A percentile compares a stretch with the other conserved stretches of the same genome.
These are phyloP conservation scores for Petrea volubilis DNA, from an alignment of 257 asterid species.

Conservation along the genomic window DNA sequence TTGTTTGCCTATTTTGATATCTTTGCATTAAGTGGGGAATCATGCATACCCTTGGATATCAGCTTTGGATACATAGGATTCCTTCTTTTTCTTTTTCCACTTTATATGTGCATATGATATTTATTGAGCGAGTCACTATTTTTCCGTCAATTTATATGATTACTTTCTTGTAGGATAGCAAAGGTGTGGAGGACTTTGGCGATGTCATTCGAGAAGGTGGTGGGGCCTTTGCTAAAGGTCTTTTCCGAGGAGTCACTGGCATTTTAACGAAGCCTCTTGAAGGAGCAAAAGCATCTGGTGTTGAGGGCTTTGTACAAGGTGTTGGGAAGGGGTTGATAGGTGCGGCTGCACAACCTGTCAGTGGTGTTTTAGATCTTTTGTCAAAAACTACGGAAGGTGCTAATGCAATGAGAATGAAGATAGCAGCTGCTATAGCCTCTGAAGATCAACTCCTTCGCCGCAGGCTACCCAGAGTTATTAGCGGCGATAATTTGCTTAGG, in stretches of 20 bases:
- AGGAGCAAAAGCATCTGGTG: constrained; percentile 99
- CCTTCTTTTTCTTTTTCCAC: neutral
- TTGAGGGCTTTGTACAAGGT: constrained; percentile 99
- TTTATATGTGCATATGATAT: constrained; percentile 1
- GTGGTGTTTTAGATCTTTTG: constrained; percentile 94
- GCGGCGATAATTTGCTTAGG: constrained; percentile 92
- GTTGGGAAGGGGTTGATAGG: constrained; percentile 97
- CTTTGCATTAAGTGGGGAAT: neutral
- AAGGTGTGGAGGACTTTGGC: constrained; percentile 96
- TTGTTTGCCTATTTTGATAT: neutral
- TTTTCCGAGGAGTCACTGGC: constrained; percentile 96
- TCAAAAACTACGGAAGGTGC: constrained; percentile 99
- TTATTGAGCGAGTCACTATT: constrained; percentile 18
- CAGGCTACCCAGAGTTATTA: constrained; percentile 91
- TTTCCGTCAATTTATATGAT: constrained; percentile 3
- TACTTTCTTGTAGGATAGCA: constrained; percentile 65
- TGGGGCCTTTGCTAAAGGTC: constrained; percentile 97
- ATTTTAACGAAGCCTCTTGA: constrained; percentile 97
- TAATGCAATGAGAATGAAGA: constrained; percentile 98
- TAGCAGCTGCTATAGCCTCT: constrained; percentile 93
- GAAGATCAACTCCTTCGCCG: constrained; percentile 94
- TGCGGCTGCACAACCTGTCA: constrained; percentile 99
- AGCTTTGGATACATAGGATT: neutral
- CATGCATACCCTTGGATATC: neutral
- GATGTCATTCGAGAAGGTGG: constrained; percentile 99